A percentile compares a stretch with the other conserved stretches of the same genome.
phyloP scores from a whole-genome alignment of 257 asterid species.

The Solanum piurae region DNA sequence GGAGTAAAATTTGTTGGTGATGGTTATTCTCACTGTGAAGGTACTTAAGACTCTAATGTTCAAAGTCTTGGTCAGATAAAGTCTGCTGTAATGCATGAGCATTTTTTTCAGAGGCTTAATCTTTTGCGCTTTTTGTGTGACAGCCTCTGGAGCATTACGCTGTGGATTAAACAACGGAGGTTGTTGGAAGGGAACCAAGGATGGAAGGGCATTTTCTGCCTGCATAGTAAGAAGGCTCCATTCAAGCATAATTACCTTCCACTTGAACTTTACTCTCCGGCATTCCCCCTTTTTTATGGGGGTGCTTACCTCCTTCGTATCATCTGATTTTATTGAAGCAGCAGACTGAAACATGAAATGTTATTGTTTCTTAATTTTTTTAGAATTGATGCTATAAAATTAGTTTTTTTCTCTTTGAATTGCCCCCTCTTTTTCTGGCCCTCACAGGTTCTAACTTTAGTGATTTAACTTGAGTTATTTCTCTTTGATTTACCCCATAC shows the following conservation, averaged over 20 bases:
- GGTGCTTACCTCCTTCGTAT: not conserved
- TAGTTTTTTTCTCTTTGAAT: not conserved
- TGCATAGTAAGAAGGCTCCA: conserved; percentile 60
- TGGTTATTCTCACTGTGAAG: conserved; percentile 91
- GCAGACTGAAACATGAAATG: not conserved
- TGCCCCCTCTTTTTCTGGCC: not conserved
- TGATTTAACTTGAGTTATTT: not conserved
- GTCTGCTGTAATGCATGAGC: not conserved
- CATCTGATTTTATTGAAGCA: not conserved
- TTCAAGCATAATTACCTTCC: not conserved
- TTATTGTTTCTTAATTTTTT: not conserved
- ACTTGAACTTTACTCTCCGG: not conserved
- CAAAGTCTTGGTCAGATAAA: not conserved
- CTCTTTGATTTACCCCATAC: not conserved
- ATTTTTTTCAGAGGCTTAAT: not conserved
- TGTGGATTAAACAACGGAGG: conserved; percentile 85
- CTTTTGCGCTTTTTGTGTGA: conserved; percentile 4
- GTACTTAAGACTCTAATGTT: conserved; percentile 14
- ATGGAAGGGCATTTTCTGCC: conserved; percentile 75
- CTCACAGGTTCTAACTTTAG: not conserved
- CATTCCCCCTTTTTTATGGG: not conserved
- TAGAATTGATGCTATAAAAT: not conserved
- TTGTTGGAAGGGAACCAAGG: conserved; percentile 73
- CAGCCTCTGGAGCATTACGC: conserved; percentile 87
- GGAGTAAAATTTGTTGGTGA: conserved; percentile 80